Evolutionary conservation across 805 yeast genomes (phyloP).

Genomic region (Lachancea kluyveri): DNA sequence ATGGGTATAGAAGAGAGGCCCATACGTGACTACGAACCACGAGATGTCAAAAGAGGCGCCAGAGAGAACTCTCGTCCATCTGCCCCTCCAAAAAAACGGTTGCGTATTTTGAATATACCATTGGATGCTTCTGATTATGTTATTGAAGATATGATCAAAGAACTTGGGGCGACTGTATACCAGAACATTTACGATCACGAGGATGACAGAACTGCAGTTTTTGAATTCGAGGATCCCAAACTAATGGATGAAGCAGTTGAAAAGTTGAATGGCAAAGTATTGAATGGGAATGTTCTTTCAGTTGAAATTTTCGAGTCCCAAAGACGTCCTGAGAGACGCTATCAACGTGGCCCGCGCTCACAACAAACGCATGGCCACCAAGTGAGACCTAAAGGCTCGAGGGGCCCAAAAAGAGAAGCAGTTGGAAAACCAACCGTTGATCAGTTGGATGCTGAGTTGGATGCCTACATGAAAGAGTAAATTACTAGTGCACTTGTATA

Average conservation of each 20-base stretch:
- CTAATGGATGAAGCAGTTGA: slow-evolving; percentile 20
- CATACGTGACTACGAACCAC: slow-evolving; percentile 7
- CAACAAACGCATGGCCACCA: slow-evolving; percentile 1
- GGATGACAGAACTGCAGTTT: slow-evolving; percentile 25
- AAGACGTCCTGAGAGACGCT: slow-evolving; percentile 6
- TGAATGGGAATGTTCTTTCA: slow-evolving; percentile 14
- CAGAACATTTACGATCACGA: slow-evolving; percentile 22
- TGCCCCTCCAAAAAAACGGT: slow-evolving; percentile 17
- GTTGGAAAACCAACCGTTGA: slow-evolving; percentile 16
- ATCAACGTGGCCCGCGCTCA: slow-evolving; percentile 1
- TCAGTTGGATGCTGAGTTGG: slow-evolving; percentile 28
- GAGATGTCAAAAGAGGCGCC: slow-evolving; percentile 2
- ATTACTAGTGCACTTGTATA: no score
- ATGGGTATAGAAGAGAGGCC: slow-evolving; percentile 13
- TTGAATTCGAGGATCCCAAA: slow-evolving; percentile 19
- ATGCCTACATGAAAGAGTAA: slow-evolving; percentile 25
- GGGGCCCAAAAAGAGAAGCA: slow-evolving; percentile 5
- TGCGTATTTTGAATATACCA: slow-evolving; percentile 22
- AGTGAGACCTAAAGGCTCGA: slow-evolving; percentile 2
- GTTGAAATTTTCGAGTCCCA: slow-evolving; percentile 20
- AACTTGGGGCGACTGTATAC: slow-evolving; percentile 16
- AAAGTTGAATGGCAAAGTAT: slow-evolving; percentile 19
- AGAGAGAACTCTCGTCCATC: not conserved
- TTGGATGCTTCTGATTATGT: slow-evolving; percentile 26
- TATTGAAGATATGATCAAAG: slow-evolving; percentile 29